Evolutionary conservation across 75 land plant genomes (phyloP), one percentile per base, ranked within the genome.

Genomic region (Picea glauca): DNA sequence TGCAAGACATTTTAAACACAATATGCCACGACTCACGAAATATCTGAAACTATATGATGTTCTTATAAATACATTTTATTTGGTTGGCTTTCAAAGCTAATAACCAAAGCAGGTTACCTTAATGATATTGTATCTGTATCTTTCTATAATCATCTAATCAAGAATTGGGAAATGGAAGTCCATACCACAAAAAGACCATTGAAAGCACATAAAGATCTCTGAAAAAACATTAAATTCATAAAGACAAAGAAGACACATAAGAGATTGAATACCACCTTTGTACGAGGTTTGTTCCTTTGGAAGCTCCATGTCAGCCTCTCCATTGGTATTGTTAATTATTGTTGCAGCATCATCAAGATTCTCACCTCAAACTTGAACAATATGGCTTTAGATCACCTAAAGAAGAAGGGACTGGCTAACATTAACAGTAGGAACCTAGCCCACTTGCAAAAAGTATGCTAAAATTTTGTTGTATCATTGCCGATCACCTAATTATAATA

Each of bases 311-410:
- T 33, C 17, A 38, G 0, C 46, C 72, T 67, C 46, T 67, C 13
- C 14, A 32, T 38, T 17, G 5, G 35, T 67, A 35, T 17, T 20
- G 38, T 74, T 12, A 11, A 46, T 54, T 56, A 74, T 74, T 21
- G 38, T 74, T 74, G 76, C 33, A 74, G 58, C 32, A 54, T 23
- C 58, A 74, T 74, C 76, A 74, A 54, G 76, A 74, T 26, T 74
- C 76, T 74, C 76, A 54, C 76, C 76, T 74, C 76, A 74, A 50
- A 23, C 76, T 21, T 54, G 30, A 54, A 73, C 75, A 54, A 35
- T 15, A 26, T 31, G 20, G 72, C 6, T 35, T 7, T 35, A 33
- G 72, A 66, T 66, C 0, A 35, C 7, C 72, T 31, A 66, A 35
- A 66, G 18, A 32, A 5, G 18, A 66, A n/a, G 72, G 20, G 33